phyloP scores from a whole-genome alignment of 768 basidiomycete genomes.

The Cyclocybe cylindracea region DNA sequence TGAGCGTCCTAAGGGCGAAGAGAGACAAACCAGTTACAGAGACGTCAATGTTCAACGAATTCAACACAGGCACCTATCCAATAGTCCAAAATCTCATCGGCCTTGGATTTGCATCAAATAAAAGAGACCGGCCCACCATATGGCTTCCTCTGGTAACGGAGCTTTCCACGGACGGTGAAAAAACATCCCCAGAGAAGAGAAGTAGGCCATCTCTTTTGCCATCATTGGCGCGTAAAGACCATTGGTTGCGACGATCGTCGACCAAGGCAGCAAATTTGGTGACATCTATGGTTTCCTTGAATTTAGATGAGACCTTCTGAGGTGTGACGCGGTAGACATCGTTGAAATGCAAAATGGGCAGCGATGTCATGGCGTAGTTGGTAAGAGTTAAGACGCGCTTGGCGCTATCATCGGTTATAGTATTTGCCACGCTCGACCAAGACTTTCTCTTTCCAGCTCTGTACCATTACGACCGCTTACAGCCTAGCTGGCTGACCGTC shows the following conservation, averaged over 20 bases:
- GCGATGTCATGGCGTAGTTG: conserved; percentile 13
- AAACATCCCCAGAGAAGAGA: conserved; percentile 88
- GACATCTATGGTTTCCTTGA: conserved; percentile 75
- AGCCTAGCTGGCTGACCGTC: neutral
- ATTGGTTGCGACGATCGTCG: conserved; percentile 58
- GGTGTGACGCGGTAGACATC: conserved; percentile 82
- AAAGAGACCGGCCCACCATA: conserved; percentile 56
- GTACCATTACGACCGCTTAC: neutral
- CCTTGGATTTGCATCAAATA: neutral
- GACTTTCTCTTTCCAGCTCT: neutral
- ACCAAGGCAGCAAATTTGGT: conserved; percentile 82
- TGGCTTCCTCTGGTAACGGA: conserved; percentile 88
- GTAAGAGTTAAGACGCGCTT: neutral
- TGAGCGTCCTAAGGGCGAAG: neutral
- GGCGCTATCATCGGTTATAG: too few relatives aligned
- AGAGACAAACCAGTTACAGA: conserved; percentile 68
- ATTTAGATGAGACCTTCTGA: conserved; percentile 60
- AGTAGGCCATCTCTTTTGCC: conserved; percentile 70
- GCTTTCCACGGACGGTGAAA: conserved; percentile 85
- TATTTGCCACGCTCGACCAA: neutral
- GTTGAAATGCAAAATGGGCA: conserved; percentile 70
- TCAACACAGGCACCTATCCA: conserved; percentile 79
- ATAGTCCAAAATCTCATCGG: neutral
- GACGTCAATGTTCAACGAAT: conserved; percentile 76
- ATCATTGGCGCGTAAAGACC: conserved; percentile 44